phyloP scores from a whole-genome alignment of 2,329 filamentous ascomycete genomes.

The Claviceps purpurea region DNA sequence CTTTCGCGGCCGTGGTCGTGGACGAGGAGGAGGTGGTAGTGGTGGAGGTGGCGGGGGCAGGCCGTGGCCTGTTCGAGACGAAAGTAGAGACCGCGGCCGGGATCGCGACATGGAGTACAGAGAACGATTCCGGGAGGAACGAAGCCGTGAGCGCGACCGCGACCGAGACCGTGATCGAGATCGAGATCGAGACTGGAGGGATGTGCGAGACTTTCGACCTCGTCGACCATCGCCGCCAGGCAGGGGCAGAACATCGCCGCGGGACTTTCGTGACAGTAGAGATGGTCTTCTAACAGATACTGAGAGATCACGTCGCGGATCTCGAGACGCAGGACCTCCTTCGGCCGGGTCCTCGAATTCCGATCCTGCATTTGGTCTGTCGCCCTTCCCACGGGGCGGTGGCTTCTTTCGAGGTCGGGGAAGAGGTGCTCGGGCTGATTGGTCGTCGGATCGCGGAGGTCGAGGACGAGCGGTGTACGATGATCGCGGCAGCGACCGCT shows the following conservation, averaged over 20 bases:
- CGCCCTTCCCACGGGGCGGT: slow-evolving; percentile 40
- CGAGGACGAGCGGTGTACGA: slow-evolving; percentile 46
- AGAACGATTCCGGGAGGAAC: slow-evolving; percentile 5
- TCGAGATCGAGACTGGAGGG: slow-evolving; percentile 34
- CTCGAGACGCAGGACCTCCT: slow-evolving; percentile 55
- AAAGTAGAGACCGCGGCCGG: slow-evolving; percentile 42
- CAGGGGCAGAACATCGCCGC: slow-evolving; percentile 50
- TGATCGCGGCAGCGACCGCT: slow-evolving; percentile 44
- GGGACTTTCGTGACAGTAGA: slow-evolving; percentile 49
- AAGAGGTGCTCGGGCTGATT: slow-evolving; percentile 29
- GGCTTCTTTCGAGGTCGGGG: slow-evolving; percentile 42
- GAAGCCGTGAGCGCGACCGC: slow-evolving; percentile 43
- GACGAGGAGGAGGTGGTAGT: slow-evolving; percentile 34
- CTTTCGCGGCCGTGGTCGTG: slow-evolving; percentile 36
- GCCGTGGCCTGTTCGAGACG: slow-evolving; percentile 44
- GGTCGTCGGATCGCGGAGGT: slow-evolving; percentile 34
- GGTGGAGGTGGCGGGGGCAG: slow-evolving; percentile 45
- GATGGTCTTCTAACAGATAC: slow-evolving; percentile 52
- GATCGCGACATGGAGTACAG: slow-evolving; percentile 5
- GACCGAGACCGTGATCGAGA: slow-evolving; percentile 39
- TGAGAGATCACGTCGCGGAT: slow-evolving; percentile 52
- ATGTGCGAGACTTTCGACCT: slow-evolving; percentile 23
- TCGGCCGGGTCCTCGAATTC: slow-evolving; percentile 60
- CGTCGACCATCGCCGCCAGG: slow-evolving; percentile 47
- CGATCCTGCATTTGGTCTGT: slow-evolving; percentile 45